Evolutionary conservation across 495 filamentous ascomycete genomes (phyloP), one percentile per base, ranked within the genome.

Genomic region (Annulohypoxylon nitens): DNA sequence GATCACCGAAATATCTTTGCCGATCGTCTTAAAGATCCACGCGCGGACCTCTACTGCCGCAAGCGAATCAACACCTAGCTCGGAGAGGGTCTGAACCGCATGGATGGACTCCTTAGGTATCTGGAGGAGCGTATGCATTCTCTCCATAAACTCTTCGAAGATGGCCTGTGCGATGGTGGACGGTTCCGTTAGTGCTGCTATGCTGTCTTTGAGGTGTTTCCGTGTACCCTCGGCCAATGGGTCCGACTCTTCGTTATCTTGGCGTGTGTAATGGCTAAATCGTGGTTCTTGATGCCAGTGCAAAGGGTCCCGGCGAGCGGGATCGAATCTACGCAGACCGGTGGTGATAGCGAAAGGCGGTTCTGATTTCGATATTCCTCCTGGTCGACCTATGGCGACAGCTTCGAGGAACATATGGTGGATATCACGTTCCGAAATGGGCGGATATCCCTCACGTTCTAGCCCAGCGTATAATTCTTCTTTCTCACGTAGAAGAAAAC

Each of bases 11-110:
- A 87, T 63, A 53, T 85, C 81, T 14, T 75, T 71, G 0, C 77
- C 61, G 8, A 86, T 54, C 48, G 81, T 74, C 39, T 80, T 83
- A 67, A 79, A 69, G 45, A 90, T 85, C 90, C 90, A 92, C 59
- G 89, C 89, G 41, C 88, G 80, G 23, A 91, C 74, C 72, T 92
- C 90, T 36, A 92, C 87, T 0, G 88, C 87, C 0, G 87, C 85
- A 25, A 92, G 80, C 20, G 90, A 92, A 62, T 92, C 90, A n/a
- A 92, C 61, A 0, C 90, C 90, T 18, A 87, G 67, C 33, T 86
- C 80, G n/a, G 66, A 55, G 4, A 82, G 50, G 58, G 66, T 80
- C 48, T 74, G 67, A 1, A 76, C 75, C 0, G 67, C 51, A 0
- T 64, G 75, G 34, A 83, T 68, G 12, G 53, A 54, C 12, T 75